phyloP scores from a whole-genome alignment of 139 green algal species.

The Dunaliella sp. region DNA sequence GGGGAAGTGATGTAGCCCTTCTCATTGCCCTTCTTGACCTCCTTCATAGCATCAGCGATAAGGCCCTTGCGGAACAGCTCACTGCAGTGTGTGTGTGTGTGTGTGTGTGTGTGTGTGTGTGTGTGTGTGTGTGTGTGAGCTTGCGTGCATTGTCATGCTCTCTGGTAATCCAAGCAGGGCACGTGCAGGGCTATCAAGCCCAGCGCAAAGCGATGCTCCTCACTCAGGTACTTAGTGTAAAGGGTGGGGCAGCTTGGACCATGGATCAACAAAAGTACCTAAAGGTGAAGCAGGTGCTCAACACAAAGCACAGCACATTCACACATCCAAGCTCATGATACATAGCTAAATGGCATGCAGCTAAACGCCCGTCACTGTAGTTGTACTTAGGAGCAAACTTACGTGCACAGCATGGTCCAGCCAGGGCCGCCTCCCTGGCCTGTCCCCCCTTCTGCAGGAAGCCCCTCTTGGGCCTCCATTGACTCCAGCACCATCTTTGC shows the following conservation, averaged over 20 bases:
- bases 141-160: background rate
- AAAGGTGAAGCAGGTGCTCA: no score
- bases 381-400: no score
- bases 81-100: background rate
- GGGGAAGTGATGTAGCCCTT: constrained; percentile 12
- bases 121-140: background rate
- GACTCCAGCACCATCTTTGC: constrained; percentile 22
- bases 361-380: no score
- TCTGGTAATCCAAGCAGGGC: no score
- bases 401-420: constrained; percentile 34
- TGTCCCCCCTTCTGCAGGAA: background rate
- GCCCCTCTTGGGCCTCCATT: constrained; percentile 21
- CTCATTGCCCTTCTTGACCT: constrained; percentile 21
- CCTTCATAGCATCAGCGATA: constrained; percentile 17
- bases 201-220: no score
- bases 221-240: no score
- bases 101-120: background rate
- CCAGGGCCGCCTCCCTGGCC: background rate
- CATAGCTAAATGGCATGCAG: no score
- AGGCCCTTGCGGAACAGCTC: constrained; percentile 36
- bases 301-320: no score
- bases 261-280: no score
- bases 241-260: no score
- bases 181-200: no score
- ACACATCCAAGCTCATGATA: no score